Conservation (phyloP, 179 eudicot genomes). For the Silene noctiflora region DNA sequence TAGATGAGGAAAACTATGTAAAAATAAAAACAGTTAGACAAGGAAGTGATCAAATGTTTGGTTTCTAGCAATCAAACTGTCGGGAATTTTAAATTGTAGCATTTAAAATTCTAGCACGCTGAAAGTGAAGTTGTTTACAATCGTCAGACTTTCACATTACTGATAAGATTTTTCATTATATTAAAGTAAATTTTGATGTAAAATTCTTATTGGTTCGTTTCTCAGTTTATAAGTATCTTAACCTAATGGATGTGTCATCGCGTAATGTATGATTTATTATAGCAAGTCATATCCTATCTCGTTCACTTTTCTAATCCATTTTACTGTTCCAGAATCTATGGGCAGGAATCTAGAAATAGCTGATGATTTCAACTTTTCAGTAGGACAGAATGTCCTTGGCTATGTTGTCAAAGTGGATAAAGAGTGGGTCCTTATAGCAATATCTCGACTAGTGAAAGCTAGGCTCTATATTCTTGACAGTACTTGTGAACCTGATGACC, state of each 20-base stretch:
- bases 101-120: no score
- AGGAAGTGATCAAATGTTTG: no score
- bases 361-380: conserved; percentile 51
- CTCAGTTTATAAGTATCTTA: background rate
- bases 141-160: no score
- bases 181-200: background rate
- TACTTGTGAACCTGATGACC: conserved; percentile 64
- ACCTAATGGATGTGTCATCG: background rate
- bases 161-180: no score
- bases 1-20: no score
- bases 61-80: no score
- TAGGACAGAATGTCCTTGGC: conserved; percentile 69
- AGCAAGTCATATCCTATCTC: background rate
- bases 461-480: conserved; percentile 83
- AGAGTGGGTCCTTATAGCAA: conserved; percentile 84
- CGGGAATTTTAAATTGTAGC: no score
- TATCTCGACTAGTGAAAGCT: conserved; percentile 72
- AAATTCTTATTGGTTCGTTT: conserved; percentile 2
- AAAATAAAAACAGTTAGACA: no score
- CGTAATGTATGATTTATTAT: background rate
- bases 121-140: no score
- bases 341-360: conserved; percentile 23
- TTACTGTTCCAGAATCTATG: conserved; percentile 35
- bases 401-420: conserved; percentile 80
- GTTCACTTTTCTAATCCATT: background rate